phyloP scores from a whole-genome alignment of 768 basidiomycete species.

The Suillus cothurnatus region DNA sequence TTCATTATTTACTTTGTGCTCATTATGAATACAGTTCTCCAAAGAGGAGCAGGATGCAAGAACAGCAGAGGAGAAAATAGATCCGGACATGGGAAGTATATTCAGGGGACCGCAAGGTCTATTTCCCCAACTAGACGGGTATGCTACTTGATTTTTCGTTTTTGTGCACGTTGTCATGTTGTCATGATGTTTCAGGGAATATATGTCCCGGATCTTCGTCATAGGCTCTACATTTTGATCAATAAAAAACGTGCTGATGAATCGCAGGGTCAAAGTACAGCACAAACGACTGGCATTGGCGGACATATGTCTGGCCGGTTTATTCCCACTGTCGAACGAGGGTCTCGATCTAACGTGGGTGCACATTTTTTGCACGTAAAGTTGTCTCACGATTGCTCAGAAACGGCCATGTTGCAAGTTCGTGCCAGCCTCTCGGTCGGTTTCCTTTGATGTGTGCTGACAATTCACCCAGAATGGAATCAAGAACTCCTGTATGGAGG shows the following conservation, averaged over 20 bases:
- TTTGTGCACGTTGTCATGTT: neutral
- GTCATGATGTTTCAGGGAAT: conserved; percentile 35
- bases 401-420: conserved; percentile 82
- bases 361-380: neutral
- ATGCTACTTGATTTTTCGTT: conserved; percentile 19
- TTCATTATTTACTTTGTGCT: neutral
- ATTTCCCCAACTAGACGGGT: conserved; percentile 80
- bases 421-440: conserved; percentile 21
- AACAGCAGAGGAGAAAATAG: conserved; percentile 58
- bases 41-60: conserved; percentile 75
- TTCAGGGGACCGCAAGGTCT: conserved; percentile 64
- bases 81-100: conserved; percentile 68
- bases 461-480: conserved; percentile 70
- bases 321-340: conserved; percentile 94
- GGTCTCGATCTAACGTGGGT: conserved; percentile 86
- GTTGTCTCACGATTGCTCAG: conserved; percentile 36
- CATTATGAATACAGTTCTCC: conserved; percentile 51
- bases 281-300: conserved; percentile 82
- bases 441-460: neutral
- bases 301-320: conserved; percentile 76
- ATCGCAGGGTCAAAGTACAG: conserved; percentile 79
- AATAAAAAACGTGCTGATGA: neutral
- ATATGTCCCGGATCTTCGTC: conserved; percentile 74
- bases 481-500: conserved; percentile 82
- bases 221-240: conserved; percentile 35